Conservation (phyloP, 306 rosid species). For the Prunus padus region DNA sequence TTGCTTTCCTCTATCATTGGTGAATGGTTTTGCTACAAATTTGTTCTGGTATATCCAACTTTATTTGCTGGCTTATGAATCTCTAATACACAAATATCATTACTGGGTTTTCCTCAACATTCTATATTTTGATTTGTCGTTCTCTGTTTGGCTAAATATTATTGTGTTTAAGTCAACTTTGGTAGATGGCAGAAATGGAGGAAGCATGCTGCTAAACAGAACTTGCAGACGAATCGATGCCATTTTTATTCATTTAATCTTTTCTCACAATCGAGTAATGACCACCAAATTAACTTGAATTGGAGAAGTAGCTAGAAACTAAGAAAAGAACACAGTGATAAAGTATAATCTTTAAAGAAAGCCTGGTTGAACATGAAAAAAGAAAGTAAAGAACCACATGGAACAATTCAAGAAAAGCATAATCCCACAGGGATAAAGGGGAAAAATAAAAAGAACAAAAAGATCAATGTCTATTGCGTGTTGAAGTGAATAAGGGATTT, state of each 20-base stretch:
- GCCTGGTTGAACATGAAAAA: constrained; percentile 29
- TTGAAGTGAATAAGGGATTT: too few species aligned
- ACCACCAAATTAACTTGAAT: background rate
- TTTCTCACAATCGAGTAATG: background rate
- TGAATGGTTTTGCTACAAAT: too few species aligned
- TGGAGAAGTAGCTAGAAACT: too few species aligned
- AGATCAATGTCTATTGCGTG: background rate
- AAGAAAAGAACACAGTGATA: constrained; percentile 3
- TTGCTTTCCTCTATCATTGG: too few species aligned
- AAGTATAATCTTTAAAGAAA: constrained; percentile 29
- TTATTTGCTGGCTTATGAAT: too few species aligned
- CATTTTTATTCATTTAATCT: background rate
- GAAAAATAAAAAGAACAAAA: background rate
- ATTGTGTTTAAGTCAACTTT: background rate
- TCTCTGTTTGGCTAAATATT: background rate
- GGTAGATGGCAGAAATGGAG: background rate
- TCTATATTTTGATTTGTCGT: too few species aligned
- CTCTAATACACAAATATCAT: too few species aligned
- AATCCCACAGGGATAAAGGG: constrained; percentile 10
- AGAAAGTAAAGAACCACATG: too few species aligned
- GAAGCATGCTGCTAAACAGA: too few species aligned
- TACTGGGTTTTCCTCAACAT: too few species aligned
- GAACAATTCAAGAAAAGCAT: constrained; percentile 25
- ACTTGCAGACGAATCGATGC: background rate
- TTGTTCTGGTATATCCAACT: too few species aligned